Evolutionary conservation across 768 basidiomycete genomes (phyloP).

Genomic region (Psilocybe cubensis): DNA sequence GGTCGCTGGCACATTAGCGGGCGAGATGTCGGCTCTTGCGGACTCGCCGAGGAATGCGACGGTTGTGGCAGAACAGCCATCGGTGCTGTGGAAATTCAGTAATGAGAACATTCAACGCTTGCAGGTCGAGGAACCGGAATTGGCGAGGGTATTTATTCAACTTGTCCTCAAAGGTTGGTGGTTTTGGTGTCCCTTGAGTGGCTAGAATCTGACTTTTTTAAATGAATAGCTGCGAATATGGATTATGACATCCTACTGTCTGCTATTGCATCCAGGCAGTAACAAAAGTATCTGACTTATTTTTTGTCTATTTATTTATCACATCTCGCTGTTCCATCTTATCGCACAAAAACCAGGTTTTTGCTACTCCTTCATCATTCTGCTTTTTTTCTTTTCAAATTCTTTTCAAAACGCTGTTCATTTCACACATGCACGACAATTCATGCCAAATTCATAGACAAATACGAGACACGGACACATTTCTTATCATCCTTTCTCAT

Average conservation of each 20-base stretch:
- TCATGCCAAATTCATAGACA: neutral
- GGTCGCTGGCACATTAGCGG: constrained; percentile 92
- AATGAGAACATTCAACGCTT: constrained; percentile 58
- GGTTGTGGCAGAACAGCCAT: constrained; percentile 76
- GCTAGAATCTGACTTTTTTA: neutral
- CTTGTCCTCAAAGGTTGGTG: constrained; percentile 68
- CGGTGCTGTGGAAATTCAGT: constrained; percentile 82
- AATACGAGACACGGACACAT: neutral
- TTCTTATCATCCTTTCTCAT: neutral
- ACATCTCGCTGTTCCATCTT: neutral
- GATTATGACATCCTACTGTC: constrained; percentile 68
- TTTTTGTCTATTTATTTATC: neutral
- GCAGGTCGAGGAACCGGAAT: constrained; percentile 66
- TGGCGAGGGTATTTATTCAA: constrained; percentile 67
- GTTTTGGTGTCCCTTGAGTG: constrained; percentile 20
- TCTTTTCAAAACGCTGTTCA: too few relatives aligned
- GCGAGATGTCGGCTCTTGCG: constrained; percentile 87
- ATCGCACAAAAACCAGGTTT: neutral
- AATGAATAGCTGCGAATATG: constrained; percentile 27
- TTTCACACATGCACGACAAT: neutral
- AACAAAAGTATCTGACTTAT: neutral
- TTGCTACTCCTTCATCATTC: neutral
- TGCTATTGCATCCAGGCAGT: constrained; percentile 40
- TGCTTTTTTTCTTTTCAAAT: neutral
- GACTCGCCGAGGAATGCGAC: constrained; percentile 83